Conservation (phyloP, 2,329 filamentous ascomycete genomes). For the Pseudovirgaria hyperparasitica region DNA sequence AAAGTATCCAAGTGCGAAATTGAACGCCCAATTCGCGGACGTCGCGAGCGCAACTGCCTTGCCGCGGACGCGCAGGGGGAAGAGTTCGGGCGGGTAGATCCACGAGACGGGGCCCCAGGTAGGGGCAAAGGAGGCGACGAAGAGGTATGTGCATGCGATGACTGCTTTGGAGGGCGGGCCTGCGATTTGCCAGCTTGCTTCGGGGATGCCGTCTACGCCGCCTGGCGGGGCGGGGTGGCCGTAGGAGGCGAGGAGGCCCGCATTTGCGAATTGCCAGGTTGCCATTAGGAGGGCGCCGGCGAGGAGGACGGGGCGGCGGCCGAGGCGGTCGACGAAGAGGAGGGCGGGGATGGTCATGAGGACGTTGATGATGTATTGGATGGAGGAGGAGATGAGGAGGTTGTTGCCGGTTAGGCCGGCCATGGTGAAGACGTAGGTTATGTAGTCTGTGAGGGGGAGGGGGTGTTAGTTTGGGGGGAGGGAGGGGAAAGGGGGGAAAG, state of each 20-base stretch:
- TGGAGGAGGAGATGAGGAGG: slow-evolving; percentile 48
- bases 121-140: slow-evolving; percentile 41
- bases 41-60: slow-evolving; percentile 45
- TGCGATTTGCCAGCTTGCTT: slow-evolving; percentile 19
- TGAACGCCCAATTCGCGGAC: slow-evolving; percentile 42
- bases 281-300: slow-evolving; percentile 40
- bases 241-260: slow-evolving; percentile 39
- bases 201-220: slow-evolving; percentile 18
- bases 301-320: slow-evolving; percentile 41
- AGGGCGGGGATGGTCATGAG: slow-evolving; percentile 40
- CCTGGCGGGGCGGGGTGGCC: slow-evolving; percentile 26
- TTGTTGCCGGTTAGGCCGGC: slow-evolving; percentile 43
- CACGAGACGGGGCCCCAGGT: slow-evolving; percentile 22
- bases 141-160: slow-evolving; percentile 40
- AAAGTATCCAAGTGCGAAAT: slow-evolving; percentile 47
- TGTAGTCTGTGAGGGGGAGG: slow-evolving; percentile 19
- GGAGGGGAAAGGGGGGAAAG: too few species aligned
- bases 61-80: slow-evolving; percentile 42
- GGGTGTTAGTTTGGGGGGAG: background rate
- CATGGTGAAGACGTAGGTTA: slow-evolving; percentile 49
- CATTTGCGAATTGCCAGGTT: slow-evolving; percentile 41
- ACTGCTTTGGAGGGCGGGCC: slow-evolving; percentile 31
- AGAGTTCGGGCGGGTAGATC: slow-evolving; percentile 44
- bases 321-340: slow-evolving; percentile 40
- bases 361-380: slow-evolving; percentile 46